These are phyloP conservation scores for Penicillium frequentans DNA, from an alignment of 2,329 filamentous ascomycete genomes.

Conservation along the genomic window DNA sequence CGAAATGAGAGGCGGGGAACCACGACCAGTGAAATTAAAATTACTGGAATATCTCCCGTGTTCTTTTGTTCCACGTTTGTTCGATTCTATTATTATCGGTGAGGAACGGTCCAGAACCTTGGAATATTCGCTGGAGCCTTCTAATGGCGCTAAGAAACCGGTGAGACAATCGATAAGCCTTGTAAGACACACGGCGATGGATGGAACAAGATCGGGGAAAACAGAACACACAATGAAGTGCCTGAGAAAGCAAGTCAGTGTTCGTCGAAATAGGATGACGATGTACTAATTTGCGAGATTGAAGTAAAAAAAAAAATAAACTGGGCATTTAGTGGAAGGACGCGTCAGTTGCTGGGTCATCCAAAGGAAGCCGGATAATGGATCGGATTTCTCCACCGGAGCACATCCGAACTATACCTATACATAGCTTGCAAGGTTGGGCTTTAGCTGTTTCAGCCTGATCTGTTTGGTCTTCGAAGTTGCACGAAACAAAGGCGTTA, in stretches of 20 bases:
- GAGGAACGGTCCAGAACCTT: background rate
- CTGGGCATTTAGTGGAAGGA: slow-evolving; percentile 1
- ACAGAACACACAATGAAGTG: background rate
- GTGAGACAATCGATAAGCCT: slow-evolving; percentile 2
- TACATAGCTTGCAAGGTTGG: slow-evolving; percentile 9
- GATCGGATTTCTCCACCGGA: slow-evolving; percentile 7
- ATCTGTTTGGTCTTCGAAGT: background rate
- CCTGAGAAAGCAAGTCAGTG: background rate
- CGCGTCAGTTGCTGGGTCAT: slow-evolving; percentile 18
- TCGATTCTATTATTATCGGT: slow-evolving; percentile 8
- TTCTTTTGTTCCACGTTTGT: background rate
- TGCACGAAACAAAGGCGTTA: background rate
- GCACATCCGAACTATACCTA: slow-evolving; percentile 11
- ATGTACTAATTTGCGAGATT: background rate
- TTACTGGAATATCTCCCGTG: background rate
- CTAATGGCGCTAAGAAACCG: background rate
- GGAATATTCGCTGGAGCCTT: slow-evolving; percentile 8
- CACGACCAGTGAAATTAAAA: background rate
- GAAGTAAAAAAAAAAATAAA: background rate
- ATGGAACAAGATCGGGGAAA: background rate
- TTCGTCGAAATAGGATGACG: background rate
- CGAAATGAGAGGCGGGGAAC: background rate
- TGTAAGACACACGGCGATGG: background rate
- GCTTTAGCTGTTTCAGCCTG: slow-evolving; percentile 14
- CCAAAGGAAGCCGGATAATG: slow-evolving; percentile 10